Conservation (phyloP, 768 basidiomycete species). For the Nevesoporus exiguus region DNA sequence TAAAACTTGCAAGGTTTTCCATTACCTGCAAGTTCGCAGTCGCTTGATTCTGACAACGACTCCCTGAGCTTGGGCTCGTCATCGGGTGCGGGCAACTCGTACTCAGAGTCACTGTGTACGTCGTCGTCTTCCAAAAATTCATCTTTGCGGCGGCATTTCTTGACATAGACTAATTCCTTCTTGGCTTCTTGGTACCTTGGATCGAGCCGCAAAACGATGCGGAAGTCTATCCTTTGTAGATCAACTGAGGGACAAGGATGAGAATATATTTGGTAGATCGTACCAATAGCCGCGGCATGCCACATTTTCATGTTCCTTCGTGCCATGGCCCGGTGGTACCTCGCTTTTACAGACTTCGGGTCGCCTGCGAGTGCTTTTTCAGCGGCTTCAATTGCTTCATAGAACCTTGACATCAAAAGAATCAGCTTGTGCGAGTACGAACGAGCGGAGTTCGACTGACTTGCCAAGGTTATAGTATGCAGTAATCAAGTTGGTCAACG, state of each 20-base stretch:
- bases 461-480: constrained; percentile 41
- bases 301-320: constrained; percentile 21
- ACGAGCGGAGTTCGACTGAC: constrained; percentile 11
- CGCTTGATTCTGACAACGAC: constrained; percentile 48
- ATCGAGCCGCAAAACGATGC: constrained; percentile 23
- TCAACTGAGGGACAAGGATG: not conserved
- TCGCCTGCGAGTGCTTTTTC: constrained; percentile 24
- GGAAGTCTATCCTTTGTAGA: constrained; percentile 21
- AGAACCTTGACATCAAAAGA: constrained; percentile 12
- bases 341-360: constrained; percentile 31
- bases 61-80: constrained; percentile 35
- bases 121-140: not conserved
- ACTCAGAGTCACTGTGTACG: not conserved
- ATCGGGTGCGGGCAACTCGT: constrained; percentile 11
- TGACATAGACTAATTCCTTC: not conserved
- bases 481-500: constrained; percentile 40
- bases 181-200: constrained; percentile 15
- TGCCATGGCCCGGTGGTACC: constrained; percentile 34
- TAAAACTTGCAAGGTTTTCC: constrained; percentile 51
- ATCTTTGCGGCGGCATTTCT: constrained; percentile 1
- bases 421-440: not conserved
- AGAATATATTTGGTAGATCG: not conserved
- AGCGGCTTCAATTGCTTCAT: constrained; percentile 28
- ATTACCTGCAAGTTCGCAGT: constrained; percentile 48
- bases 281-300: constrained; percentile 18